Base-by-base conservation (phyloP, 2,329 filamentous ascomycete genomes). In the Aspergillus texensis region DNA sequence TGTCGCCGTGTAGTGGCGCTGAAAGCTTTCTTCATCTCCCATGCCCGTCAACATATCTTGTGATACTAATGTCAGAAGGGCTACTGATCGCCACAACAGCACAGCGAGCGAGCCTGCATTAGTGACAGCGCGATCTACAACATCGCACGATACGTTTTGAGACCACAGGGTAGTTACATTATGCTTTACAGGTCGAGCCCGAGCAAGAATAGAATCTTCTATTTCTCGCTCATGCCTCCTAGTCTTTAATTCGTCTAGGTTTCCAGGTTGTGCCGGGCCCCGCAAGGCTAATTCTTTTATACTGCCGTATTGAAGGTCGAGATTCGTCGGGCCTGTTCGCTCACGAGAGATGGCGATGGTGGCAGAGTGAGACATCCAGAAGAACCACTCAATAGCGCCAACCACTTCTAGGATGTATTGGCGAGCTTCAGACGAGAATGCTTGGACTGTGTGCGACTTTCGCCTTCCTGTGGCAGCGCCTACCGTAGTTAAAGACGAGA, bases 21-120 rank as follows among this genome's bases (percentile, higher is more conserved):
- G 16, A 14, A 58, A 30, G 24, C 34, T 28, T n/a, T 21, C 28
- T 10, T 34, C 34, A 19, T 21, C 9, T 10, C 26, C 56, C 28
- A 1, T 12, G 10, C 54, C 36, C n/a, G 43, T 30, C 11, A 30
- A 6, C 14, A 45, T 4, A 19, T 19, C 50, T 26, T 43, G 21
- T 16, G 19, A 45, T 14, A 8, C 58, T 39, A 54, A 3, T 21
- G 48, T 60, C 34, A 60, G 28, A 6, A 45, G 4, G 1, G 58
- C 58, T 39, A 60, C 28, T n/a, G 58, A 54, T 36, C 50, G 12
- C 48, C 48, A 60, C 16, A 60, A 34, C 12, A 60, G 58, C 34
- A 60, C 50, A n/a, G 32, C 26, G 24, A 60, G 39, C 16, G 58
- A 60, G 3, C 48, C 50, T 10, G 50, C 4, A 45, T 21, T 3